These are phyloP conservation scores for Aspergillus baeticus DNA, from an alignment of 495 filamentous ascomycete species.

Conservation along the genomic window DNA sequence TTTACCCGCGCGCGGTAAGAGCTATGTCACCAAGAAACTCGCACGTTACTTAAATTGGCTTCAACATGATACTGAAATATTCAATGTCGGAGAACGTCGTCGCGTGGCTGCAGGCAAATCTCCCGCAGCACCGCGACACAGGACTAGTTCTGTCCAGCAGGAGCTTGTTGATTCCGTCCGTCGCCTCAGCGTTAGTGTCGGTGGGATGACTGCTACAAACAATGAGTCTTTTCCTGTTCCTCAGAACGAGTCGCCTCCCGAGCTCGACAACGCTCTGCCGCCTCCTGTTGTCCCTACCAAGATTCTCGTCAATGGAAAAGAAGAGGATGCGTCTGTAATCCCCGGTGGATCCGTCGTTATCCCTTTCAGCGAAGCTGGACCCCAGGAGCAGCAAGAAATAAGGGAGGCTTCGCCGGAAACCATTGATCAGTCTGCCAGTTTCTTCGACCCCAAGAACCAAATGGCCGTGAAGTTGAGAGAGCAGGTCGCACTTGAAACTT, in stretches of 20 bases:
- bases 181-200: constrained; percentile 43
- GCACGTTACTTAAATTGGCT: constrained; percentile 95
- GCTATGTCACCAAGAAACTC: constrained; percentile 97
- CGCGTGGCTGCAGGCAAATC: constrained; percentile 69
- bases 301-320: constrained; percentile 50
- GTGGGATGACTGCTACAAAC: constrained; percentile 24
- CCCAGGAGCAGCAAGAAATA: constrained; percentile 25
- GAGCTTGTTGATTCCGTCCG: constrained; percentile 45
- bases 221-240: constrained; percentile 28
- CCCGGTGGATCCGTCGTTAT: constrained; percentile 33
- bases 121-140: constrained; percentile 31
- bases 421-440: constrained; percentile 85
- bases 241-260: constrained; percentile 21
- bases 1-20: constrained; percentile 90
- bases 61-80: constrained; percentile 90
- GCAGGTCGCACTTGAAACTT: constrained; percentile 85
- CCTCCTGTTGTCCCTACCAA: constrained; percentile 44
- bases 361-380: constrained; percentile 24
- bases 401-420: constrained; percentile 44
- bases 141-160: constrained; percentile 35
- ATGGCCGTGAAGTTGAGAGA: constrained; percentile 81
- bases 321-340: constrained; percentile 26
- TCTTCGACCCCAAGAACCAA: constrained; percentile 91
- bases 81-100: constrained; percentile 93
- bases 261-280: constrained; percentile 26